Conservation (phyloP, 2,329 filamentous ascomycete species). For the Xylariaceae sp. region DNA sequence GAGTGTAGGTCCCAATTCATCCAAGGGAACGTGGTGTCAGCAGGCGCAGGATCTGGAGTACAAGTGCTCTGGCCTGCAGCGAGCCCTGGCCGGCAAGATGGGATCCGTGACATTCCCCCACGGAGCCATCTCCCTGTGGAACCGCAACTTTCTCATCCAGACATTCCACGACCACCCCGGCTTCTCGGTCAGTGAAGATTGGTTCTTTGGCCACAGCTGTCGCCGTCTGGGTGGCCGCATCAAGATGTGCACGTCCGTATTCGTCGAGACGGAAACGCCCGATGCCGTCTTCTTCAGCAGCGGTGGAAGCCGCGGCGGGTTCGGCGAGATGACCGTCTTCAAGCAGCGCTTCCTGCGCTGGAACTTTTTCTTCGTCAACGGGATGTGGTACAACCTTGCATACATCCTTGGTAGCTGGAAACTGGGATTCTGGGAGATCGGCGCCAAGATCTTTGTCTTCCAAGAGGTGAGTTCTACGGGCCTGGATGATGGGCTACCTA, state of each 20-base stretch:
- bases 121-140: constrained; percentile 42
- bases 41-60: constrained; percentile 46
- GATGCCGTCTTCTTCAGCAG: constrained; percentile 32
- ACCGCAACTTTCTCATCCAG: constrained; percentile 35
- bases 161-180: constrained; percentile 41
- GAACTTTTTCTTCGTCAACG: constrained; percentile 45
- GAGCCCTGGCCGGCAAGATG: constrained; percentile 34
- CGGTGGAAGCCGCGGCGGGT: constrained; percentile 35
- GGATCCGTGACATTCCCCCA: constrained; percentile 43
- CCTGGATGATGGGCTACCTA: neutral
- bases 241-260: constrained; percentile 40
- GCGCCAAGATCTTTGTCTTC: constrained; percentile 40
- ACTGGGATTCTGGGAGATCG: constrained; percentile 40
- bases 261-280: constrained; percentile 44
- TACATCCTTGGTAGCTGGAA: constrained; percentile 41
- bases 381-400: constrained; percentile 38
- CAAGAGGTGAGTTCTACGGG: constrained; percentile 29
- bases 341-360: constrained; percentile 41
- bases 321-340: constrained; percentile 46
- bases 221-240: constrained; percentile 35
- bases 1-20: constrained; percentile 28
- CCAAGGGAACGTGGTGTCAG: constrained; percentile 30
- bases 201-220: constrained; percentile 43
- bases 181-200: constrained; percentile 42
- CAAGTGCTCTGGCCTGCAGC: constrained; percentile 39